Conservation (phyloP, 768 basidiomycete genomes). For the Termitomyces titanicus region DNA sequence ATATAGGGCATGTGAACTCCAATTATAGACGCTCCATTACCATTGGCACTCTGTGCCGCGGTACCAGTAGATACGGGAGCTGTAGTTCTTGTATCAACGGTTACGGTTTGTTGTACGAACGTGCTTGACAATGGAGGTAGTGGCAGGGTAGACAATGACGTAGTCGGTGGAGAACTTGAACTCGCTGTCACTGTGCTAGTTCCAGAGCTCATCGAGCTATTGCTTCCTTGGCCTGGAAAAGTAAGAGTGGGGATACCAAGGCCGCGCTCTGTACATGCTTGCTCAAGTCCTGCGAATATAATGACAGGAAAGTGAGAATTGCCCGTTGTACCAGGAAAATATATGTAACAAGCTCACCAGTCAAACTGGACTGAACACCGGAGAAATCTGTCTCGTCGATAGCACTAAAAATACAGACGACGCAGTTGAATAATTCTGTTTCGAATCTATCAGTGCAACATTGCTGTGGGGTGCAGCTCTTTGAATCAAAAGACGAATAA, state of each 20-base stretch:
- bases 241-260: neutral
- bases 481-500: neutral
- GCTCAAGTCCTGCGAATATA: neutral
- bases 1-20: neutral
- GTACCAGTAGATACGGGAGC: neutral
- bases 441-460: constrained; percentile 42
- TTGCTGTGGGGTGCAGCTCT: constrained; percentile 23
- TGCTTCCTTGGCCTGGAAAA: neutral
- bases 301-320: neutral
- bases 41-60: neutral
- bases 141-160: neutral
- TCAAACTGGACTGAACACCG: constrained; percentile 22
- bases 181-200: neutral
- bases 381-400: constrained; percentile 25
- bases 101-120: constrained; percentile 1
- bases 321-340: neutral
- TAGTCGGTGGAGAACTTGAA: neutral
- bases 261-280: neutral
- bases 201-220: neutral
- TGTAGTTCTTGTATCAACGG: neutral
- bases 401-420: constrained; percentile 30
- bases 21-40: neutral
- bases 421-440: constrained; percentile 36
- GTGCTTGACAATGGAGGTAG: neutral
- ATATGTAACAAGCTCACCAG: constrained; percentile 9